A percentile compares a stretch with the other conserved stretches of the same genome.
Conservation (phyloP, 176 grass and related monocot species). For the Tuctoria greenei region DNA sequence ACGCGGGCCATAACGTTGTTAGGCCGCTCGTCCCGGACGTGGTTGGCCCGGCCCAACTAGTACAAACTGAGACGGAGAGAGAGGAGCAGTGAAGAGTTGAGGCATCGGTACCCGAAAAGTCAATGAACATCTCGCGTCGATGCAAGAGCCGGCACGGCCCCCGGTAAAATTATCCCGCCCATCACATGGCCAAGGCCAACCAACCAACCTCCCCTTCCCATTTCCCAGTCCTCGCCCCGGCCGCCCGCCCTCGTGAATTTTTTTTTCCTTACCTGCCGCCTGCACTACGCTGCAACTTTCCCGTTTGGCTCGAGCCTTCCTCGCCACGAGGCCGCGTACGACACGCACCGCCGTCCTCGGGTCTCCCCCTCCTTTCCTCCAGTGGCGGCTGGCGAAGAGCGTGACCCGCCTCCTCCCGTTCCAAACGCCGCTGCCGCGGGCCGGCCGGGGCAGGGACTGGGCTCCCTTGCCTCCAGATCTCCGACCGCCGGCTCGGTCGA, state of each 20-base stretch:
- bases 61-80: too few relatives aligned
- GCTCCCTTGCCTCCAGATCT: slow-evolving; percentile 34
- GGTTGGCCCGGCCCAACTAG: too few relatives aligned
- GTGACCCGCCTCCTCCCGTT: not conserved
- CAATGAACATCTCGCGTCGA: too few relatives aligned
- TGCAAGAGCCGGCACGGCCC: too few relatives aligned
- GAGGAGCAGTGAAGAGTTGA: too few relatives aligned
- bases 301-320: not conserved
- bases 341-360: not conserved
- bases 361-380: slow-evolving; percentile 6
- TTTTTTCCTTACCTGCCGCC: not conserved
- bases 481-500: not conserved
- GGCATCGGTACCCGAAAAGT: too few relatives aligned
- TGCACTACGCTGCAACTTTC: not conserved
- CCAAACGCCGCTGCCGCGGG: not conserved
- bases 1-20: too few relatives aligned
- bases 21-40: too few relatives aligned
- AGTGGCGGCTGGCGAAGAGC: too few relatives aligned
- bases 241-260: too few relatives aligned
- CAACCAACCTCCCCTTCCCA: too few relatives aligned
- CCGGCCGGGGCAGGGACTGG: not conserved
- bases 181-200: not conserved
- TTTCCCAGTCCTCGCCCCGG: too few relatives aligned
- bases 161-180: not conserved
- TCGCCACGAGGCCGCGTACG: not conserved